Evolutionary conservation across 148 eudicot species (phyloP).

Genomic region (Cornus kousa): DNA sequence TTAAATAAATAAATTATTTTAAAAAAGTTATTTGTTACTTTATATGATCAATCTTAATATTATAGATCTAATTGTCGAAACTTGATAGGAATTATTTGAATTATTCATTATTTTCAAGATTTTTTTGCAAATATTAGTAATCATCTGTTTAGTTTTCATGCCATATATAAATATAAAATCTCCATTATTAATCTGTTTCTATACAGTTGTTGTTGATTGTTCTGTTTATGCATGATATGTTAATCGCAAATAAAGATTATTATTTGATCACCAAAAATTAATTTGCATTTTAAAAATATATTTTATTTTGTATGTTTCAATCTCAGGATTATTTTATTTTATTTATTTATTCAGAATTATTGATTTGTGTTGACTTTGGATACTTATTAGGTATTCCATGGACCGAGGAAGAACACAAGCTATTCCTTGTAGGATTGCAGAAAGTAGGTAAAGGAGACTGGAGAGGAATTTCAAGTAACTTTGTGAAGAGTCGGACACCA

Average conservation of each 20-base stretch:
- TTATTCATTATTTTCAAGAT: no score
- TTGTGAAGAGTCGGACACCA: slow-evolving; percentile 69
- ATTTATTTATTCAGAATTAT: not conserved
- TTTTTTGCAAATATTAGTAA: no score
- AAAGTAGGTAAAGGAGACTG: slow-evolving; percentile 73
- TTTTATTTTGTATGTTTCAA: no score
- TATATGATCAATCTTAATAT: not conserved
- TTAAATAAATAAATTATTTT: no score
- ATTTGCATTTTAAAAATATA: not conserved
- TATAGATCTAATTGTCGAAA: no score
- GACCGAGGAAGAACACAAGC: slow-evolving; percentile 76
- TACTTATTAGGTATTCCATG: slow-evolving; percentile 53
- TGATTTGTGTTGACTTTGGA: slow-evolving; percentile 7
- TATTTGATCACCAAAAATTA: not conserved
- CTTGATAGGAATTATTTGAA: not conserved
- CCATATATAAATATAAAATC: not conserved
- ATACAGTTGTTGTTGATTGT: no score
- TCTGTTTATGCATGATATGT: not conserved
- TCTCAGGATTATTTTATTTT: no score
- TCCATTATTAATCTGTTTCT: no score
- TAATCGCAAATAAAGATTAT: not conserved
- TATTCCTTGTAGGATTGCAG: slow-evolving; percentile 59
- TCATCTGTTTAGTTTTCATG: not conserved
- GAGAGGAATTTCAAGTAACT: slow-evolving; percentile 70
- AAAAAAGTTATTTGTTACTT: no score